Evolutionary conservation across 2,329 filamentous ascomycete genomes (phyloP).

Genomic region (Colletotrichum sp.): DNA sequence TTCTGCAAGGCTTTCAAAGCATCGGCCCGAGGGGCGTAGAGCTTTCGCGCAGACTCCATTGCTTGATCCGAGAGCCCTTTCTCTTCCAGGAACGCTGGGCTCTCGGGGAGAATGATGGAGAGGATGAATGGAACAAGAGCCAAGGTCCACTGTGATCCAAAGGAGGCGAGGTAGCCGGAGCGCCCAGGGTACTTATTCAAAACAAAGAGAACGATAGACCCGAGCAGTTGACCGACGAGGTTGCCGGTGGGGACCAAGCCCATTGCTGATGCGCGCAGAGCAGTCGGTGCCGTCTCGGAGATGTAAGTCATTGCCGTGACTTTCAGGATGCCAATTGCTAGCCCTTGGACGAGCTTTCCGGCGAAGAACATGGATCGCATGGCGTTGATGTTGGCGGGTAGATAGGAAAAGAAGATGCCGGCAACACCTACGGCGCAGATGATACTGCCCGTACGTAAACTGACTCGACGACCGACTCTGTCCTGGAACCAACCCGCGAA

Average conservation of each 20-base stretch:
- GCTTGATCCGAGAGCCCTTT: slow-evolving; percentile 23
- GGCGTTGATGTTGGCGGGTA: neutral
- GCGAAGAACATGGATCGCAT: slow-evolving; percentile 29
- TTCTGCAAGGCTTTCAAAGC: slow-evolving; percentile 18
- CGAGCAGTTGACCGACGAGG: slow-evolving; percentile 30
- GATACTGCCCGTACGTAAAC: slow-evolving; percentile 27
- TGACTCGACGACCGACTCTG: slow-evolving; percentile 27
- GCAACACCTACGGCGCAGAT: slow-evolving; percentile 27
- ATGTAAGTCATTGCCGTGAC: slow-evolving; percentile 42
- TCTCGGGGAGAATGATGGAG: slow-evolving; percentile 30
- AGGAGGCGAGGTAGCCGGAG: slow-evolving; percentile 27
- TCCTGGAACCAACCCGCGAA: slow-evolving; percentile 33
- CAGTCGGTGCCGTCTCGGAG: slow-evolving; percentile 30
- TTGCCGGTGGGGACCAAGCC: slow-evolving; percentile 31
- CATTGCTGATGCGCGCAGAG: slow-evolving; percentile 30
- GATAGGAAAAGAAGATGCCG: slow-evolving; percentile 32
- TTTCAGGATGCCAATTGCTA: slow-evolving; percentile 29
- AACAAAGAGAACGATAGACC: slow-evolving; percentile 25
- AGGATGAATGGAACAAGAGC: slow-evolving; percentile 24
- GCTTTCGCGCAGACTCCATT: slow-evolving; percentile 17
- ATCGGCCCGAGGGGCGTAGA: slow-evolving; percentile 25
- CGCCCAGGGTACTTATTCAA: slow-evolving; percentile 24
- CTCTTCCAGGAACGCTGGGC: slow-evolving; percentile 27
- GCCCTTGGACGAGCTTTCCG: slow-evolving; percentile 30
- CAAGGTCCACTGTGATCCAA: slow-evolving; percentile 29